Evolutionary conservation across 2,329 filamentous ascomycete species (phyloP).

Genomic region (Pyricularia sp.): DNA sequence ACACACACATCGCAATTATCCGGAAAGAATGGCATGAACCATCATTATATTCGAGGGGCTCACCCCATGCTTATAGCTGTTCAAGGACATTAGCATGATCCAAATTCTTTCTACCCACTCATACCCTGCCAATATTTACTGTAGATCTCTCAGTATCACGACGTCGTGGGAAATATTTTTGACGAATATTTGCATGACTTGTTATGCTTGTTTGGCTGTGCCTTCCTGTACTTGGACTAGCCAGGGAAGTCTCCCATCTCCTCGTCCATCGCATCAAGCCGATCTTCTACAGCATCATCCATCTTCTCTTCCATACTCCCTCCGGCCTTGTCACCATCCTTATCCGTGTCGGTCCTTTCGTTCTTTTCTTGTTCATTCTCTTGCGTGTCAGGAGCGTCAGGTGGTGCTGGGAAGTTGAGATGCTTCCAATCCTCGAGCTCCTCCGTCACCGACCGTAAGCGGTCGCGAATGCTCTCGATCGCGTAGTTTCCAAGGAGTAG

Average conservation of each 20-base stretch:
- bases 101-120: background rate
- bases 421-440: slow-evolving; percentile 93
- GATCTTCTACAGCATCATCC: slow-evolving; percentile 11
- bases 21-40: background rate
- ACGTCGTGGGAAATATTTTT: background rate
- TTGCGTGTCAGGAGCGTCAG: slow-evolving; percentile 22
- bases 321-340: slow-evolving; percentile 19
- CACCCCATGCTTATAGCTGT: background rate
- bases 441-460: slow-evolving; percentile 82
- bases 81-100: background rate
- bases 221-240: slow-evolving; percentile 2
- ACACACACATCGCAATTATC: background rate
- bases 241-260: slow-evolving; percentile 7
- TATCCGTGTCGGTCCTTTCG: slow-evolving; percentile 19
- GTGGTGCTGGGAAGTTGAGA: slow-evolving; percentile 54
- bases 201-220: background rate
- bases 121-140: background rate
- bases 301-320: slow-evolving; percentile 18
- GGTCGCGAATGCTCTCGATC: slow-evolving; percentile 89
- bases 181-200: background rate
- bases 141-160: background rate
- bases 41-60: background rate
- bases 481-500: slow-evolving; percentile 88
- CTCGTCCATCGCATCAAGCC: slow-evolving; percentile 9
- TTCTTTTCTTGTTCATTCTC: slow-evolving; percentile 3